phyloP scores from a whole-genome alignment of 2,329 filamentous ascomycete species.

The Cadophora luteo-olivacea region DNA sequence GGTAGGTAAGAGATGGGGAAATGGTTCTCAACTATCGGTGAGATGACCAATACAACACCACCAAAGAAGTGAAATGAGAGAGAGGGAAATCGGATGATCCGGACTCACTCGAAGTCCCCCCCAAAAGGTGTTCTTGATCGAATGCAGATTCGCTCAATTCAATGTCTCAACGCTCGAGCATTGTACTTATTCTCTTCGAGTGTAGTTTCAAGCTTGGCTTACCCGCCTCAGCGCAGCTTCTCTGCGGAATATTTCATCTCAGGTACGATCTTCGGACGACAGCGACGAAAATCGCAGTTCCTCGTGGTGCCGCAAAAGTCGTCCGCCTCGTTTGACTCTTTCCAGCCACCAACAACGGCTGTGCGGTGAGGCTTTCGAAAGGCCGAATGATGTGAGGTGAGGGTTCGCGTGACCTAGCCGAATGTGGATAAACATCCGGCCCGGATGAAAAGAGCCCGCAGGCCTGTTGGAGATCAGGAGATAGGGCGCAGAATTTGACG shows the following conservation, averaged over 20 bases:
- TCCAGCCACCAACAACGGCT: constrained; percentile 5
- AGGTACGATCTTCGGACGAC: constrained; percentile 30
- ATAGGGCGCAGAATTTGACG: constrained; percentile 12
- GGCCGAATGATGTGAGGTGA: constrained; percentile 4
- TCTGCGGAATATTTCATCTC: constrained; percentile 21
- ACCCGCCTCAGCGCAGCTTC: constrained; percentile 3
- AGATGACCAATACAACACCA: neutral
- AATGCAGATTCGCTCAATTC: neutral
- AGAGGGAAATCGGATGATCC: neutral
- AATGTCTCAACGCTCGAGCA: neutral
- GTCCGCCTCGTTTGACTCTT: neutral
- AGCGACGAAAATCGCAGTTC: neutral
- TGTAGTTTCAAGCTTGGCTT: neutral
- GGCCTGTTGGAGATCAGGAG: constrained; percentile 16
- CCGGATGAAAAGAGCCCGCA: constrained; percentile 9
- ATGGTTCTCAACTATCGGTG: neutral
- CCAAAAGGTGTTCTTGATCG: neutral
- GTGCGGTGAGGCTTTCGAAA: constrained; percentile 8
- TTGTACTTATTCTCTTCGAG: neutral
- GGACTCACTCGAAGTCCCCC: neutral
- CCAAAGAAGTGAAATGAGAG: neutral
- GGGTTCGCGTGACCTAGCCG: constrained; percentile 3
- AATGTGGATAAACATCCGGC: constrained; percentile 4
- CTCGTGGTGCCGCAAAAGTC: too few species aligned
- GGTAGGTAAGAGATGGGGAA: neutral